A percentile compares a stretch with the other conserved stretches of the same genome.
Conservation (phyloP, 139 green algal genomes). For the Penium margaritaceum region DNA sequence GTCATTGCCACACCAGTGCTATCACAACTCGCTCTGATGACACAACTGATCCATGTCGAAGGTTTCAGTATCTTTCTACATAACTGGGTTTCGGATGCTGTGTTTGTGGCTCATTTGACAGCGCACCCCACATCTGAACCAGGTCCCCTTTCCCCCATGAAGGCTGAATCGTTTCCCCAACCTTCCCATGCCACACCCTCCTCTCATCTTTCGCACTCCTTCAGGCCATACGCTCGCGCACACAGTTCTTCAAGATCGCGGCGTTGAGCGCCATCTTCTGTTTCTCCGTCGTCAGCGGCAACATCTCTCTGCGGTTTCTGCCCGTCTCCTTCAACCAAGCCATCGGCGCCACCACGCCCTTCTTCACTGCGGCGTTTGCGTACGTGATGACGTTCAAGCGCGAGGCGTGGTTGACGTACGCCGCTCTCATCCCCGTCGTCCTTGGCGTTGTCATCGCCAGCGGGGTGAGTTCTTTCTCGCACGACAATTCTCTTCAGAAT, state of each 20-base stretch:
- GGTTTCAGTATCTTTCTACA: no score
- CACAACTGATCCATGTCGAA: no score
- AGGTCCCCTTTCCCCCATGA: no score
- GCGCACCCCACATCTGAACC: no score
- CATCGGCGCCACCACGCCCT: conserved; percentile 84
- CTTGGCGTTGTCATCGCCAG: conserved; percentile 79
- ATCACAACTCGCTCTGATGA: no score
- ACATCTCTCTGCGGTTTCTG: conserved; percentile 75
- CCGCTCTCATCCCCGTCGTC: conserved; percentile 79
- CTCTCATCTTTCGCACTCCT: not conserved
- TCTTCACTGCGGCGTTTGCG: conserved; percentile 82
- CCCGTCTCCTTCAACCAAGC: conserved; percentile 90
- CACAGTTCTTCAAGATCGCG: conserved; percentile 69
- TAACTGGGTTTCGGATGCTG: no score
- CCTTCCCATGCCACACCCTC: not conserved
- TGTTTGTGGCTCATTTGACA: no score
- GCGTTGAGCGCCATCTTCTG: conserved; percentile 77
- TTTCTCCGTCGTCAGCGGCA: conserved; percentile 79
- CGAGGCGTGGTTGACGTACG: conserved; percentile 67
- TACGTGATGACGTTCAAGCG: conserved; percentile 53
- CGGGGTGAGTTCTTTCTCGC: conserved; percentile 47
- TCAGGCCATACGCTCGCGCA: conserved; percentile 55
- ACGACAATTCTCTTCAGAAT: no score
- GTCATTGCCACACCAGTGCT: no score
- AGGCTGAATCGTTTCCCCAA: no score